These are phyloP conservation scores for Pleurotus sapidus DNA, from an alignment of 768 basidiomycete genomes.

Conservation along the genomic window DNA sequence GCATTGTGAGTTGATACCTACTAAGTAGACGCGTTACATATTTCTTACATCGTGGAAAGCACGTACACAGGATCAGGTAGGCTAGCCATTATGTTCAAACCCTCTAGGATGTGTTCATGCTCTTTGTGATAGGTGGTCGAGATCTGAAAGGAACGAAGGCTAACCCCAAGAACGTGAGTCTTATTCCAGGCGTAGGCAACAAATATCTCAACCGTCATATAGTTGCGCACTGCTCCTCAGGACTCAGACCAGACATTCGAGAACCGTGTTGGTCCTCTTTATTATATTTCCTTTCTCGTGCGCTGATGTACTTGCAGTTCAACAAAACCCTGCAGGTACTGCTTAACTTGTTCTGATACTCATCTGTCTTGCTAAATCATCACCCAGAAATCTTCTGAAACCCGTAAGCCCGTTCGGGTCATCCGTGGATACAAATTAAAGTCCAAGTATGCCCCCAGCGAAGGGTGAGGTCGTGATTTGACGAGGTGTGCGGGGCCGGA, in stretches of 20 bases:
- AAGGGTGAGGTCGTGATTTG: constrained; percentile 49
- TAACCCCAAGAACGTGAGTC: constrained; percentile 77
- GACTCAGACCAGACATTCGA: constrained; percentile 83
- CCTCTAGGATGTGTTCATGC: neutral
- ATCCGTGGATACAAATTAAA: constrained; percentile 79
- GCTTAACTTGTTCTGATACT: neutral
- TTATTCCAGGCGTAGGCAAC: neutral
- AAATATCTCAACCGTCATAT: neutral
- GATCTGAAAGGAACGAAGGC: constrained; percentile 82
- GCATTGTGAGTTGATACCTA: constrained; percentile 56
- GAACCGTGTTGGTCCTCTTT: constrained; percentile 35
- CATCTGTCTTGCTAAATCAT: neutral
- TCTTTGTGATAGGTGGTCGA: constrained; percentile 58
- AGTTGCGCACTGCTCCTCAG: constrained; percentile 90
- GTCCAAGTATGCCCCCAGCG: constrained; percentile 72
- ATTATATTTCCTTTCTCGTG: neutral
- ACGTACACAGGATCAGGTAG: constrained; percentile 79
- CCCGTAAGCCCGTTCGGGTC: constrained; percentile 80
- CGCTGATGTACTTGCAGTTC: constrained; percentile 28
- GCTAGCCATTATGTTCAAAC: constrained; percentile 6
- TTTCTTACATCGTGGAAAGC: constrained; percentile 29
- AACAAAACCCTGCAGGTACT: constrained; percentile 69
- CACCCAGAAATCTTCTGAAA: constrained; percentile 69
- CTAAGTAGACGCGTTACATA: neutral
- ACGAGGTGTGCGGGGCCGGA: neutral